Evolutionary conservation across 2,329 filamentous ascomycete genomes (phyloP), one percentile per base, ranked within the genome.

Genomic region (Colletotrichum incanum): DNA sequence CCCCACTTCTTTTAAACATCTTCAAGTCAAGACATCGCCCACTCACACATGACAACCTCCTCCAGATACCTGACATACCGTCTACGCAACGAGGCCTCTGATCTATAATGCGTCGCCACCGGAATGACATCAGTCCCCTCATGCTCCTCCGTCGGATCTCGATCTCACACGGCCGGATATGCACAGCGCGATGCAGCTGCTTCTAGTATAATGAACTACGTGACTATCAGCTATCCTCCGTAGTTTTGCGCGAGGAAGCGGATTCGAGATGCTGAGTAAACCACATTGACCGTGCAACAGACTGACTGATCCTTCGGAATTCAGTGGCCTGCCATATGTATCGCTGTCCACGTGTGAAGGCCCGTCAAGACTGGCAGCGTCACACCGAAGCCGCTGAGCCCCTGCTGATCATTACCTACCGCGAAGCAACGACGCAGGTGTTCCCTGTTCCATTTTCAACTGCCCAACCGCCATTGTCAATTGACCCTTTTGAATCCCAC

Each of bases 371-470:
- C 50, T 9, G 26, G 16, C 28, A 47, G 28, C 41, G 58, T 26
- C 41, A 47, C 26, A 37, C 26, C 11, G 28, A 37, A 11, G 58
- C 20, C 20, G 41, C 55, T 41, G 62, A 49, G 28, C 55, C 67
- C 55, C 67, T 65, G 67, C n/a, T 28, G 62, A 66, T 60, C 67
- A 65, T 66, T 55, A 34, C 68, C 62, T 31, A 18, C 45, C 50
- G 50, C 63, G 65, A 59, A 39, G 68, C 65, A 41, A 45, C 58
- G 65, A 65, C 65, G 45, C 37, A 28, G 52, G 16, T 54, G 8
- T 28, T 37, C 50, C 49, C 64, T 31, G 41, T 28, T 39, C 23
- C 31, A 14, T 39, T 12, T 14, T 37, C 9, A 28, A 3, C 49
- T n/a, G 3, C 34, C 16, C 14, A 9, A 6, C 54, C 6, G n/a